These are phyloP conservation scores for Dactylellina sp. DNA, from an alignment of 2,329 filamentous ascomycete species.

Conservation along the genomic window DNA sequence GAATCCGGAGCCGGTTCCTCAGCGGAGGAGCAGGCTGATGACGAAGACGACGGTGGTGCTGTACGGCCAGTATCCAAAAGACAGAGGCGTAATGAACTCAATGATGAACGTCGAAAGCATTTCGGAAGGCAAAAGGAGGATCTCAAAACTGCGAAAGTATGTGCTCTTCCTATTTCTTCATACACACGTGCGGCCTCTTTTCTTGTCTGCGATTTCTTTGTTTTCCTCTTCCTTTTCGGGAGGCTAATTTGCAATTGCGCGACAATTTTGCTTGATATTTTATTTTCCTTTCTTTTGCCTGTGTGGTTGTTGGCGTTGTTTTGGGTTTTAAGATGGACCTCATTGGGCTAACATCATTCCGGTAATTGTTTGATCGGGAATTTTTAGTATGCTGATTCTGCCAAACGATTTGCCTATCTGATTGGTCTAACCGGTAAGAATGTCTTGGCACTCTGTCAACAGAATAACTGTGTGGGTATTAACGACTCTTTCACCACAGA, in stretches of 20 bases:
- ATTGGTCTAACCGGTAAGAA: slow-evolving; percentile 78
- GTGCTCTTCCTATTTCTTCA: slow-evolving; percentile 47
- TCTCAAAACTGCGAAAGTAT: slow-evolving; percentile 90
- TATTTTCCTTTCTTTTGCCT: slow-evolving; percentile 51
- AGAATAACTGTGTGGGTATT: slow-evolving; percentile 14
- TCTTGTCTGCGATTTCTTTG: slow-evolving; percentile 11
- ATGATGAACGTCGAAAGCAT: slow-evolving; percentile 84
- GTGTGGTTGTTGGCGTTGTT: slow-evolving; percentile 53
- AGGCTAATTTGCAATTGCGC: slow-evolving; percentile 45
- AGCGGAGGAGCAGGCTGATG: slow-evolving; percentile 57
- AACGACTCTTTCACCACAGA: slow-evolving; percentile 66
- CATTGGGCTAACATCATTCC: slow-evolving; percentile 50
- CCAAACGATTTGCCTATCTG: slow-evolving; percentile 84
- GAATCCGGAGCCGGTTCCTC: slow-evolving; percentile 43
- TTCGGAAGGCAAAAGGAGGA: slow-evolving; percentile 95
- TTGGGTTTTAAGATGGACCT: slow-evolving; percentile 36
- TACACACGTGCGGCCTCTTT: slow-evolving; percentile 22
- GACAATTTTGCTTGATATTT: slow-evolving; percentile 56
- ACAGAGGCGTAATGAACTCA: slow-evolving; percentile 85
- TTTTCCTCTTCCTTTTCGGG: slow-evolving; percentile 30
- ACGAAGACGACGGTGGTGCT: slow-evolving; percentile 71
- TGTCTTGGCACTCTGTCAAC: slow-evolving; percentile 20
- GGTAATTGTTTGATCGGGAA: slow-evolving; percentile 56
- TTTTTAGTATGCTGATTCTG: slow-evolving; percentile 60
- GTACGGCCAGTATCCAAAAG: slow-evolving; percentile 79